Percentiles rank a stretch among this genome's conserved stretches.
phyloP scores from a whole-genome alignment of 192 early-diverging fungal genomes.

The Linnemannia exigua region DNA sequence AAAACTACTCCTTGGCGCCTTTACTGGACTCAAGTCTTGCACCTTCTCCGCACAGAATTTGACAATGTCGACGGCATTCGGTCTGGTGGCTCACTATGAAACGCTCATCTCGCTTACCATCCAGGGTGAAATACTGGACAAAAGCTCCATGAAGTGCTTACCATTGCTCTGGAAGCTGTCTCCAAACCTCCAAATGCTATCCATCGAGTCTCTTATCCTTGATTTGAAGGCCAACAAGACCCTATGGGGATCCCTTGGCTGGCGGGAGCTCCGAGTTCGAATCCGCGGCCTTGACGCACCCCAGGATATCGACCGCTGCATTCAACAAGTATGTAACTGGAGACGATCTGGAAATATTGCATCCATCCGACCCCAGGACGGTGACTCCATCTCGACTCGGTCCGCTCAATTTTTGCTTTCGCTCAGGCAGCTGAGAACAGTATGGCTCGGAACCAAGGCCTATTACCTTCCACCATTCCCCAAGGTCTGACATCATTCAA shows the following conservation, averaged over 20 bases:
- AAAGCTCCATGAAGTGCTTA: background rate
- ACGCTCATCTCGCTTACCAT: background rate
- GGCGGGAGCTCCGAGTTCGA: background rate
- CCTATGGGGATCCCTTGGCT: background rate
- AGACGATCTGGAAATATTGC: background rate
- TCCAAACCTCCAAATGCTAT: background rate
- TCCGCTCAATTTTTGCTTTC: background rate
- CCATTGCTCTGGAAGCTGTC: background rate
- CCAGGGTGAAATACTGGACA: background rate
- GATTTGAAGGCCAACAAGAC: background rate
- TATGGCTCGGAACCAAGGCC: background rate
- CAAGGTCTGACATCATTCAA: no score
- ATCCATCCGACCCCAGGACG: background rate
- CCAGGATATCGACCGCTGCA: background rate
- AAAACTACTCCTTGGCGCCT: background rate
- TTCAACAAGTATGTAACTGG: background rate
- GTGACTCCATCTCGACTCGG: background rate
- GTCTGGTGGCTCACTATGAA: background rate
- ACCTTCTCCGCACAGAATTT: background rate
- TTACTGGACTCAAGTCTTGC: background rate
- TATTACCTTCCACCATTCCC: background rate
- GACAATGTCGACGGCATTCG: background rate
- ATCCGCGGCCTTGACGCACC: background rate
- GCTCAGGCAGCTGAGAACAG: background rate
- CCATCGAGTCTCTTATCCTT: background rate